Base-by-base conservation (phyloP, 2,329 filamentous ascomycete genomes). In the Zalaria sp. region DNA sequence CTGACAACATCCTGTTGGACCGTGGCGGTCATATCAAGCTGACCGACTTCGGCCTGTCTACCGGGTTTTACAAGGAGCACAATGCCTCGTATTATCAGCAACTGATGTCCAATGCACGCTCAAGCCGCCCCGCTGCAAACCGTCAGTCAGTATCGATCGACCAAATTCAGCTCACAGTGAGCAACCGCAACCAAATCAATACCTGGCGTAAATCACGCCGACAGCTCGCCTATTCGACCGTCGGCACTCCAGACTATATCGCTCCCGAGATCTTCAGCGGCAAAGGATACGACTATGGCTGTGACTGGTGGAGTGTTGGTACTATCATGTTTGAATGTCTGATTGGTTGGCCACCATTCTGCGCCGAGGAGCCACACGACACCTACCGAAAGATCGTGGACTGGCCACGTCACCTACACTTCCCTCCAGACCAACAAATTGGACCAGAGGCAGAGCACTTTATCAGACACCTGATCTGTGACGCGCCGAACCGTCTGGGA, bases 301-400 rank as follows among this genome's bases (percentile, higher is more conserved):
- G 91, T 61, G 91, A 98, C 69, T 98, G 91, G 91, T 98, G 91
- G 91, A 93, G 85, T 25, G 75, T 98, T 39, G 91, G 91, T 41
- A 95, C 91, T 36, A 98, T 98, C 66, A 96, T 98, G 91, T 98
- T 96, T 56, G 91, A 98, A 65, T 98, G 91, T 63, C 72, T 98
- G 51, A 87, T 98, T 47, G 91, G 91, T 54, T 98, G 91, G 91
- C 91, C 91, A 42, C 91, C 91, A 27, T 98, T 98, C 75, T 98
- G 91, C 61, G 89, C 91, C 18, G 91, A 98, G 61, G 89, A 96
- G 59, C 84, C 87, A 46, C 89, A 93, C 58, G 91, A 96, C 62
- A 96, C 91, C 1, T 98, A 98, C 66, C 82, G 89, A 51, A 98
- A 98, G 74, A 98, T 98, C 61, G 87, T 98, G 54, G 94, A 95